These are phyloP conservation scores for Penicillium hordei DNA, from an alignment of 2,329 filamentous ascomycete genomes.

Conservation along the genomic window DNA sequence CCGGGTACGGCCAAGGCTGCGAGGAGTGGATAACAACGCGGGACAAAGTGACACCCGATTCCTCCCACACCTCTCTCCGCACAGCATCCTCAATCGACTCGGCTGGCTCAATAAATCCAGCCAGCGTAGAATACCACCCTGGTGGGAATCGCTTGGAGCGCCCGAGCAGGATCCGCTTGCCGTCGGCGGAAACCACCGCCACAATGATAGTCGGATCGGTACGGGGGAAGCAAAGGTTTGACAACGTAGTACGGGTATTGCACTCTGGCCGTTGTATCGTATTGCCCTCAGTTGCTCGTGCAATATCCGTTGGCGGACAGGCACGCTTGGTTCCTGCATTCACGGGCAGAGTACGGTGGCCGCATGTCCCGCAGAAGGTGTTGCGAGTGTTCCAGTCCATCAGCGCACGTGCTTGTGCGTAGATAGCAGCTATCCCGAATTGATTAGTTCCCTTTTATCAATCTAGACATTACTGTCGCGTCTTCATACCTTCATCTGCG, in stretches of 20 bases:
- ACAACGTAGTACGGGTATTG: constrained; percentile 77
- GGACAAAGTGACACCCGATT: constrained; percentile 73
- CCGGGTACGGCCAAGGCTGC: constrained; percentile 85
- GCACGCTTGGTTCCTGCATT: constrained; percentile 48
- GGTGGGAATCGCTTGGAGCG: constrained; percentile 80
- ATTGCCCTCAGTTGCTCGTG: constrained; percentile 30
- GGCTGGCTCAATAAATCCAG: constrained; percentile 80
- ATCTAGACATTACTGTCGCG: not conserved
- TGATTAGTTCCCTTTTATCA: not conserved
- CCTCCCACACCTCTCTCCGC: constrained; percentile 81
- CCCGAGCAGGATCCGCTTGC: constrained; percentile 75
- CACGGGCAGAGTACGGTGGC: constrained; percentile 67
- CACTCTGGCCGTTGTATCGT: constrained; percentile 62
- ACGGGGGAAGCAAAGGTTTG: constrained; percentile 87
- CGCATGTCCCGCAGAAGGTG: constrained; percentile 87
- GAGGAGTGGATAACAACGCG: constrained; percentile 79
- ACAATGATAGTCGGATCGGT: constrained; percentile 96
- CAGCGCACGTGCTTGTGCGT: constrained; percentile 81
- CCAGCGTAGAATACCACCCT: constrained; percentile 84
- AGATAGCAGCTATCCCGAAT: constrained; percentile 69
- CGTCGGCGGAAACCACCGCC: constrained; percentile 80
- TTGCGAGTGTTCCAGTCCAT: constrained; percentile 94
- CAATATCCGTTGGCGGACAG: constrained; percentile 47
- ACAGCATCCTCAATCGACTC: constrained; percentile 85
- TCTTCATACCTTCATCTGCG: constrained; percentile 58